Evolutionary conservation across 2,329 filamentous ascomycete species (phyloP), one percentile per base, ranked within the genome.

Genomic region (Cryphonectria parasitica): DNA sequence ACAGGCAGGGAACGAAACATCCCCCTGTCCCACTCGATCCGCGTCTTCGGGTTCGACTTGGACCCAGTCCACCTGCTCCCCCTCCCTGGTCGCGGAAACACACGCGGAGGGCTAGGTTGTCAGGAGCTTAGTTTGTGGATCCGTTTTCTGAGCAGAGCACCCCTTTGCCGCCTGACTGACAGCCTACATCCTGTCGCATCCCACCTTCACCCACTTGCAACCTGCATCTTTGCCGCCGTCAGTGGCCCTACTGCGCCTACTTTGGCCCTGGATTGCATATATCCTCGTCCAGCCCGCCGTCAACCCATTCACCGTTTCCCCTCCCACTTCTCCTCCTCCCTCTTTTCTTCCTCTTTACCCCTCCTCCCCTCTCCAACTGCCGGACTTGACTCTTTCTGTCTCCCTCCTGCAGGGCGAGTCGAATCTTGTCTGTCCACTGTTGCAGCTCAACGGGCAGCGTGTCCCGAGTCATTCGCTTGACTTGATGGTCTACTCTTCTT

Each of bases 381-480:
- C 78, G 76, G 69, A 69, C 69, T 72, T 71, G 71, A 74, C 67
- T 74, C 73, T 77, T 77, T 75, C 76, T 76, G 74, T 60, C 56
- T 22, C 19, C 25, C 28, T 25, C 71, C 74, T 77, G 77, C 75
- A 19, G 79, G 79, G 74, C 74, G 75, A 76, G 75, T 73, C 77
- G 75, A 80, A 39, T 58, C 45, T 77, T 78, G 78, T 79, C 78
- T 79, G 78, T 77, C 45, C 45, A 49, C 22, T n/a, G 6, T 3
- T 49, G 78, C 78, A 79, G 76, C 77, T 79, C 78, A 77, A 75
- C 70, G 72, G 73, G 73, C 75, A 75, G 72, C 72, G 72, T 76
- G 72, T 76, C 76, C 75, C 73, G 75, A 83, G 82, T 83, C 82
- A 83, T 83, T 83, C 76, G 72, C 78, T 84, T 84, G 82, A 79